phyloP scores from a whole-genome alignment of 441 rosid species.

The Euphorbia corollata region DNA sequence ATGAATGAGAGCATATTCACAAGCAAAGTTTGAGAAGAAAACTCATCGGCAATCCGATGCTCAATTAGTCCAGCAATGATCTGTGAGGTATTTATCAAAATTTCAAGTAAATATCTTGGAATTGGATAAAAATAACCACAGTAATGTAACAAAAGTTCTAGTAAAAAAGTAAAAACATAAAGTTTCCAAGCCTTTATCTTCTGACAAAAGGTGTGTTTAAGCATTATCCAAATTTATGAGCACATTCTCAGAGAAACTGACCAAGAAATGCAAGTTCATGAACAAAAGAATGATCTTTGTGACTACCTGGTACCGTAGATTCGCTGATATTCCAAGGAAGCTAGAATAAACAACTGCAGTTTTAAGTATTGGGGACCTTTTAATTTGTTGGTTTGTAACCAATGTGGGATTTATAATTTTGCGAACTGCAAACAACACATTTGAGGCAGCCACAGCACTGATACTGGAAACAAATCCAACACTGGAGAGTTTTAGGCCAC shows the following conservation, averaged over 20 bases:
- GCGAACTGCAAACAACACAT: slow-evolving; percentile 43
- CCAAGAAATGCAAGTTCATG: neutral
- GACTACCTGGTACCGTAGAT: slow-evolving; percentile 82
- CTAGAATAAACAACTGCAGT: slow-evolving; percentile 68
- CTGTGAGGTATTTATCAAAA: slow-evolving; percentile 36
- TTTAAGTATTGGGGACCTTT: slow-evolving; percentile 81
- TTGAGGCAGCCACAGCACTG: slow-evolving; percentile 78
- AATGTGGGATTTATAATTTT: slow-evolving; percentile 45
- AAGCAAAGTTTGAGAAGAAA: slow-evolving; percentile 64
- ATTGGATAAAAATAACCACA: too few relatives aligned
- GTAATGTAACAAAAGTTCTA: too few relatives aligned
- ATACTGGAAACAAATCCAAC: slow-evolving; percentile 83
- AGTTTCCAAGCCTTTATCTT: neutral
- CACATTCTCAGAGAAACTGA: neutral
- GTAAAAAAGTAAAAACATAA: neutral
- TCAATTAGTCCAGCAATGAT: slow-evolving; percentile 86
- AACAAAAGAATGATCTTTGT: slow-evolving; percentile 27
- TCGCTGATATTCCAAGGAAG: slow-evolving; percentile 86
- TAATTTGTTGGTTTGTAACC: slow-evolving; percentile 37
- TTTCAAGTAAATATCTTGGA: too few relatives aligned
- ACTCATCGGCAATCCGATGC: slow-evolving; percentile 75
- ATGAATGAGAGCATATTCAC: slow-evolving; percentile 69
- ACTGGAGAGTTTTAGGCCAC: slow-evolving; percentile 74
- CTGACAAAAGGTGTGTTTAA: too few relatives aligned
- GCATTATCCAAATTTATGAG: neutral